Evolutionary conservation across 2,329 filamentous ascomycete genomes (phyloP), one percentile per base, ranked within the genome.

Genomic region (Pseudogymnoascus sp.): DNA sequence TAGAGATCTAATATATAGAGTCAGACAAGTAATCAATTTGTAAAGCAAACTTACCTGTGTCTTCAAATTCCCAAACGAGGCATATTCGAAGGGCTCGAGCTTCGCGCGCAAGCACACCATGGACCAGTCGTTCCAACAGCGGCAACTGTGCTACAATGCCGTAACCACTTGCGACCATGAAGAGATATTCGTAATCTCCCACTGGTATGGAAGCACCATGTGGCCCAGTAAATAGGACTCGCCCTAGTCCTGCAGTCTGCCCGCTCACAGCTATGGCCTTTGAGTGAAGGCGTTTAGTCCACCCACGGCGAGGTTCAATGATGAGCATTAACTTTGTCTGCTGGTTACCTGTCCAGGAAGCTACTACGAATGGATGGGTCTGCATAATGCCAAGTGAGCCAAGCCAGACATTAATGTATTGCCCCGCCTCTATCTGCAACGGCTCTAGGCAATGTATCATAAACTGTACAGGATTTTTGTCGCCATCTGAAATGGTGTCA

Each of bases 351-450:
- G 63, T 62, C 68, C 65, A 73, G 58, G 60, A 73, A 35, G 63
- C 66, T 42, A 73, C 67, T 15, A 68, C 68, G 62, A 72, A 73
- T 21, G 65, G 67, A 66, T 74, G 66, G 33, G 62, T 67, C 64
- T 73, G 63, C 36, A 72, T 41, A 41, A 41, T 41, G 7, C 27
- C 25, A 10, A 67, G 42, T 58, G 55, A 66, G 33, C 60, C 63
- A 42, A 67, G 62, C 58, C 58, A 65, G 12, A 67, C 33, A 35
- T 66, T 63, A 36, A 67, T 65, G 38, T 39, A 31, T 31, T 48
- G 59, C 8, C 59, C 39, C 17, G 59, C 59, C 7, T 59, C 33
- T 36, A 61, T 48, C 15, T 61, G 25, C 21, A 61, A 21, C 6
- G 35, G 35, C 38, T 35, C 59, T 27, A 61, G 61, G 7, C 65